Evolutionary conservation across 441 rosid species (phyloP), one percentile per base, ranked within the genome.

Genomic region (Erodium chrysanthum): DNA sequence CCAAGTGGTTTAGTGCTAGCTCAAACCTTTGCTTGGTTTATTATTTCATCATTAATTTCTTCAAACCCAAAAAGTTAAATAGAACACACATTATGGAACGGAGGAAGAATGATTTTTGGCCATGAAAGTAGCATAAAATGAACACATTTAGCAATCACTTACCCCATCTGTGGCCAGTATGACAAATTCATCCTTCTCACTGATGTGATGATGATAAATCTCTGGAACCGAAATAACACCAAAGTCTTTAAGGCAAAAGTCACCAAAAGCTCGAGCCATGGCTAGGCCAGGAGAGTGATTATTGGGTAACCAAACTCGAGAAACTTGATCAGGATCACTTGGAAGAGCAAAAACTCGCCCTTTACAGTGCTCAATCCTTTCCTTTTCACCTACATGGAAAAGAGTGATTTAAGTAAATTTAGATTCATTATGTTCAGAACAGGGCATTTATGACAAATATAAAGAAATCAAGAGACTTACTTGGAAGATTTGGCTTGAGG

Each of bases 221-320:
- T 74, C 73, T 0, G 77, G 77, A 35, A 70, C 70, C 4, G 77
- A 66, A 60, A 74, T 74, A 58, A 74, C 54, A 66, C 77, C 77
- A 66, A 12, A 74, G 48, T 74, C 70, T 64, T 74, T 74, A 63
- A 74, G 73, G 65, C 77, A 74, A 63, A 74, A 74, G 52, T 74
- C 77, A 59, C 77, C 77, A 10, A 74, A 66, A n/a, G 77, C 77
- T 25, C 77, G 77, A 48, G 77, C 70, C 77, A 74, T 74, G 40
- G 77, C 77, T 31, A 74, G 77, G 15, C 77, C 77, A 20, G 77
- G 77, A 2, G 77, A 66, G 20, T 69, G 37, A 48, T n/a, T 42
- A 70, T 66, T 33, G 14, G 77, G 77, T 21, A 74, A 48, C 77
- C 77, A 74, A 56, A 74, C 67, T 33, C 77, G 63, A 5, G 73